Evolutionary conservation across 495 filamentous ascomycete genomes (phyloP).

Genomic region (Hypomontagnella monticulosa): DNA sequence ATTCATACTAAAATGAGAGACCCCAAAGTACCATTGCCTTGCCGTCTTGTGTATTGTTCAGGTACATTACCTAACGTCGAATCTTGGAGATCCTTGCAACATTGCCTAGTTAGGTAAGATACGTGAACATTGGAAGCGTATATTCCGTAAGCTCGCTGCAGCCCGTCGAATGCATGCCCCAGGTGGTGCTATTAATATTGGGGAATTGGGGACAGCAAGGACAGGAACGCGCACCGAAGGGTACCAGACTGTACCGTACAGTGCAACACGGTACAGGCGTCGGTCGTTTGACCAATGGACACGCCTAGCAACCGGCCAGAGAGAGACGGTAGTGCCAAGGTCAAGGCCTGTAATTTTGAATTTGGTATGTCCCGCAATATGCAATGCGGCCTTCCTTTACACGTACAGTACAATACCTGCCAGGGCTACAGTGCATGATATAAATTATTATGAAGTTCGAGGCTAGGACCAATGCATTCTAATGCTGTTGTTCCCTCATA

Average conservation of each 20-base stretch:
- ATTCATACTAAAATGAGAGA: constrained; percentile 38
- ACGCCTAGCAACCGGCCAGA: constrained; percentile 12
- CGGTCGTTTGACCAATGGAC: too few relatives aligned
- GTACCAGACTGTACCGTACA: constrained; percentile 2
- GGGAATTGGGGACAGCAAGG: too few relatives aligned
- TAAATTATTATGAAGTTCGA: constrained; percentile 22
- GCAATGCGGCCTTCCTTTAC: constrained; percentile 38
- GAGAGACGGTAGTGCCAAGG: constrained; percentile 27
- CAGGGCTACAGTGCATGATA: constrained; percentile 25
- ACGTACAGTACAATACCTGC: constrained; percentile 24
- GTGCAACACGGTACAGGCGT: constrained; percentile 16
- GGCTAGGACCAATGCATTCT: constrained; percentile 16
- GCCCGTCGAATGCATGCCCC: too few relatives aligned
- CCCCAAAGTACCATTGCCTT: not conserved
- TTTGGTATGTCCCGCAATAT: constrained; percentile 35
- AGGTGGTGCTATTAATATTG: too few relatives aligned
- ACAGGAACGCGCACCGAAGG: constrained; percentile 14
- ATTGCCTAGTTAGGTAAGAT: constrained; percentile 4
- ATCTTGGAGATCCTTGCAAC: constrained; percentile 6
- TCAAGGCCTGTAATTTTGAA: constrained; percentile 24
- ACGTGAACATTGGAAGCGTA: too few relatives aligned
- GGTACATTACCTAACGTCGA: constrained; percentile 9
- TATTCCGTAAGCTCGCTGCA: too few relatives aligned
- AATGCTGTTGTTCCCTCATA: constrained; percentile 13
- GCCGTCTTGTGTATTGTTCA: not conserved